Evolutionary conservation across 2,329 filamentous ascomycete genomes (phyloP).

Genomic region (Cordyceps tenuipes): DNA sequence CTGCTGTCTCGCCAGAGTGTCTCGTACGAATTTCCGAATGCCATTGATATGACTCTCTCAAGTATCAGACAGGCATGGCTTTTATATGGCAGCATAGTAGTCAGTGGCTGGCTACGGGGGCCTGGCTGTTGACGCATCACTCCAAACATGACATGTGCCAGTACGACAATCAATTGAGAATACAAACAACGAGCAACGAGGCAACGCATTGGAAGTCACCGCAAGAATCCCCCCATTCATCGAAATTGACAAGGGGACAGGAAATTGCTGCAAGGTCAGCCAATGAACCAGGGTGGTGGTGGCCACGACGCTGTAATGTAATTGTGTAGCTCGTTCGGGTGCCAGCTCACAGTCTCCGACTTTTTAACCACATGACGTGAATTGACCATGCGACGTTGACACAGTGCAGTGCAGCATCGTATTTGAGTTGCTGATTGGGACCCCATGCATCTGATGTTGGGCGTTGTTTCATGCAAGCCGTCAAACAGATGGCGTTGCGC

Average conservation of each 20-base stretch:
- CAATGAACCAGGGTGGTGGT: conserved; percentile 6
- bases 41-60: neutral
- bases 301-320: neutral
- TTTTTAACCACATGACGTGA: neutral
- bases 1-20: neutral
- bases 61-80: too few relatives aligned
- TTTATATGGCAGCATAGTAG: too few relatives aligned
- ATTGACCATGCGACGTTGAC: neutral
- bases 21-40: neutral
- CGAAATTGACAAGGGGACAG: neutral
- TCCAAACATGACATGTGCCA: neutral
- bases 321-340: too few relatives aligned
- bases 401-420: neutral
- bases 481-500: neutral
- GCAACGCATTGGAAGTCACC: too few relatives aligned
- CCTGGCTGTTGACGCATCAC: too few relatives aligned
- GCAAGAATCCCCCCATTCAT: neutral
- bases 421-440: neutral
- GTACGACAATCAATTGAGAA: neutral
- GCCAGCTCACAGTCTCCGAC: neutral
- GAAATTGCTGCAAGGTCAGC: conserved; percentile 3
- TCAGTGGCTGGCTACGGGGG: too few relatives aligned
- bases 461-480: neutral
- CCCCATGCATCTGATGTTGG: neutral
- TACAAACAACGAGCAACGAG: neutral